Conservation (phyloP, 169 alveolate genomes). For the Cyclospora cayetanensis region DNA sequence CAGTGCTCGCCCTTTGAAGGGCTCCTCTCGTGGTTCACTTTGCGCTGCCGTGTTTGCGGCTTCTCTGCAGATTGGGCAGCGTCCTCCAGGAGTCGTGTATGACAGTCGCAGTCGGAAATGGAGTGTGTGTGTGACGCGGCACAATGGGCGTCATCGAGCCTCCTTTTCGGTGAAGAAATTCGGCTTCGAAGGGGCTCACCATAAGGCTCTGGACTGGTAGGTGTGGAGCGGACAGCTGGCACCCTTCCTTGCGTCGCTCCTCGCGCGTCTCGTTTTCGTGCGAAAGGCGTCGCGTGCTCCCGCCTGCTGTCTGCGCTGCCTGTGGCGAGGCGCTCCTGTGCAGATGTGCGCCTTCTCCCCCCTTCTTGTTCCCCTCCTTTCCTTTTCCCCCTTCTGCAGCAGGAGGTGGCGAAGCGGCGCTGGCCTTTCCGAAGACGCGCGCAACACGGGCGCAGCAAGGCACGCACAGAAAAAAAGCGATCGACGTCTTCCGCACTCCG, state of each 20-base stretch:
- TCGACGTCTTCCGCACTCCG: too few species aligned
- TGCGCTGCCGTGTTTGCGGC: background rate
- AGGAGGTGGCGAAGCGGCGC: too few species aligned
- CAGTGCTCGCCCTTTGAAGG: background rate
- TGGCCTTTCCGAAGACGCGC: too few species aligned
- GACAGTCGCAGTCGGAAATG: constrained; percentile 64
- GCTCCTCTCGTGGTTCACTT: background rate
- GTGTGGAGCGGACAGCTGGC: background rate
- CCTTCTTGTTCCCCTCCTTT: background rate
- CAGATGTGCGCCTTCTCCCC: background rate
- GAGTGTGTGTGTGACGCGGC: constrained; percentile 71
- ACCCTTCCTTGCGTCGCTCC: background rate
- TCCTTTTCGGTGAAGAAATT: constrained; percentile 65
- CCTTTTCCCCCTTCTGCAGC: background rate
- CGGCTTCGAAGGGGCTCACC: constrained; percentile 70
- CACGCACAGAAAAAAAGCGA: too few species aligned
- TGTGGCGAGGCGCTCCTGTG: background rate
- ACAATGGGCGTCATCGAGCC: constrained; percentile 70
- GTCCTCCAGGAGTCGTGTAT: constrained; percentile 71
- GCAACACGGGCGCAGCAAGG: too few species aligned
- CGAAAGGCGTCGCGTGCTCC: background rate
- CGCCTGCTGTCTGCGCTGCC: background rate
- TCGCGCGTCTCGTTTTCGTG: background rate
- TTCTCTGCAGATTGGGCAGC: constrained; percentile 42
- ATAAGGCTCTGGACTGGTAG: constrained; percentile 66